Conservation (phyloP, 805 yeast genomes). For the Cyberlindnera mississippiensis region DNA sequence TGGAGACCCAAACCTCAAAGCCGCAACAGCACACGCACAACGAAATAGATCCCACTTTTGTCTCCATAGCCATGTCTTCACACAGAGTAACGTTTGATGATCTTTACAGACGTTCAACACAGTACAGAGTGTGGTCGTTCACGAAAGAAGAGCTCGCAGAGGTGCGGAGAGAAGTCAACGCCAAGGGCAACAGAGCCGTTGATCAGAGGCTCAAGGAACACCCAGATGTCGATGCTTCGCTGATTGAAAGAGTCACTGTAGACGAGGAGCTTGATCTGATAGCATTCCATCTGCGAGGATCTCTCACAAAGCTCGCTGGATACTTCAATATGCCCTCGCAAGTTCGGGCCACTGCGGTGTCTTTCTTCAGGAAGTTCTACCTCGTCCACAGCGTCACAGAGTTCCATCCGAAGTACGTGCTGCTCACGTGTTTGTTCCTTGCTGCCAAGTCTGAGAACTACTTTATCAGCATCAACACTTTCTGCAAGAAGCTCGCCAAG, state of each 20-base stretch:
- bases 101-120: slow-evolving; percentile 81
- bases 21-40: neutral
- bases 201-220: slow-evolving; percentile 32
- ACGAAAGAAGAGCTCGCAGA: slow-evolving; percentile 52
- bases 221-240: slow-evolving; percentile 29
- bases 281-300: slow-evolving; percentile 66
- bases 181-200: slow-evolving; percentile 41
- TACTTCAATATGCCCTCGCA: slow-evolving; percentile 83
- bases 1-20: neutral
- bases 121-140: slow-evolving; percentile 83
- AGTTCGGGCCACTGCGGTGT: slow-evolving; percentile 77
- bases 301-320: slow-evolving; percentile 58
- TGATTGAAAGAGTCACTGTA: slow-evolving; percentile 40
- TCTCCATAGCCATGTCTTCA: slow-evolving; percentile 6
- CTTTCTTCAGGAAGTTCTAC: slow-evolving; percentile 78
- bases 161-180: slow-evolving; percentile 47
- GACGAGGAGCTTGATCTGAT: slow-evolving; percentile 73
- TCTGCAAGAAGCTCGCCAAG: slow-evolving; percentile 66
- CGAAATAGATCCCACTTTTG: neutral
- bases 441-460: slow-evolving; percentile 93
- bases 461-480: slow-evolving; percentile 79
- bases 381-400: slow-evolving; percentile 80
- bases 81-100: slow-evolving; percentile 70
- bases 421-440: slow-evolving; percentile 79
- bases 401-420: slow-evolving; percentile 76